These are phyloP conservation scores for Thraustotheca clavata DNA, from an alignment of 352 stramenopile genomes.

Conservation along the genomic window DNA sequence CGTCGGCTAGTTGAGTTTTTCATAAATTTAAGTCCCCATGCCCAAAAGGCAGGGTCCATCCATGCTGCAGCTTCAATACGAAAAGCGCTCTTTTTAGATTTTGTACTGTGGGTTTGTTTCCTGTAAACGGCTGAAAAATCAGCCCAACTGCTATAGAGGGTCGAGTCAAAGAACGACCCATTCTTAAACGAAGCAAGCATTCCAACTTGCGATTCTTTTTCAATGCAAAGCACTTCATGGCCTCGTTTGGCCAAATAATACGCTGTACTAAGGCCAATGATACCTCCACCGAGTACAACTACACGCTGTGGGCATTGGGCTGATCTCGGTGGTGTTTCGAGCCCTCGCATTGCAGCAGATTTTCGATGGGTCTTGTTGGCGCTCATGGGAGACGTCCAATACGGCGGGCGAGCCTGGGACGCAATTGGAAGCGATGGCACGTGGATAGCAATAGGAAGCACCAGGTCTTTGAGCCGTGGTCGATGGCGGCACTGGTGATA, in stretches of 20 bases:
- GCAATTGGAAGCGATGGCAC: neutral
- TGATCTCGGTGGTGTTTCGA: slow-evolving; percentile 10
- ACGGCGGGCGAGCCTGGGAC: neutral
- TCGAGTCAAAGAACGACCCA: slow-evolving; percentile 70
- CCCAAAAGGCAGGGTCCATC: slow-evolving; percentile 77
- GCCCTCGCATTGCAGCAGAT: slow-evolving; percentile 11
- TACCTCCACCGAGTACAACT: slow-evolving; percentile 78
- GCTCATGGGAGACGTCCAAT: neutral
- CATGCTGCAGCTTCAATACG: slow-evolving; percentile 78
- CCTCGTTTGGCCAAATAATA: slow-evolving; percentile 80
- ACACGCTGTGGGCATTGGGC: slow-evolving; percentile 54
- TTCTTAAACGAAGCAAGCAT: slow-evolving; percentile 79
- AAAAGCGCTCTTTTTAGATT: slow-evolving; percentile 56
- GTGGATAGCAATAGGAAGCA: neutral
- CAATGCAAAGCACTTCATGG: slow-evolving; percentile 79
- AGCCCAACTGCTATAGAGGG: slow-evolving; percentile 74
- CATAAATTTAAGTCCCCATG: slow-evolving; percentile 80
- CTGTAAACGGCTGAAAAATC: slow-evolving; percentile 48
- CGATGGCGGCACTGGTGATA: neutral
- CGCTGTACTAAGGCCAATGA: slow-evolving; percentile 76
- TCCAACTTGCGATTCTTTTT: slow-evolving; percentile 68
- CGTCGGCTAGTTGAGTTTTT: slow-evolving; percentile 68
- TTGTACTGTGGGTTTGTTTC: slow-evolving; percentile 16
- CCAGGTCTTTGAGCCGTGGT: neutral
- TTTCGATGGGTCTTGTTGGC: slow-evolving; percentile 3